A percentile compares a stretch with the other conserved stretches of the same genome.
phyloP scores from a whole-genome alignment of 2,329 filamentous ascomycete genomes.

The Penicillium sp. region DNA sequence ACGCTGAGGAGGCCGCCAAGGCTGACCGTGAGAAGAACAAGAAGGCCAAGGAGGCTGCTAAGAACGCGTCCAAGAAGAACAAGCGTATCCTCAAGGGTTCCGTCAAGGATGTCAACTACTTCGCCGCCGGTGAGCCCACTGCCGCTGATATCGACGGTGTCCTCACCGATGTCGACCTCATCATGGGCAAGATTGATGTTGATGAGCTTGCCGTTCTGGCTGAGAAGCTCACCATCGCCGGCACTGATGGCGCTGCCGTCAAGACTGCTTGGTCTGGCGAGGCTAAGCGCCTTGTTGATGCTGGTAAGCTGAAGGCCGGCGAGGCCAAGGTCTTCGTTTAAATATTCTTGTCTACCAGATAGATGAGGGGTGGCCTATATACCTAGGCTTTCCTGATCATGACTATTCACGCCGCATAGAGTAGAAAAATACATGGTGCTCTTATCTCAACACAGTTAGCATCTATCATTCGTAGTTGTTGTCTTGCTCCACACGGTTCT shows the following conservation, averaged over 20 bases:
- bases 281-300: constrained; percentile 71
- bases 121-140: constrained; percentile 69
- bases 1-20: constrained; percentile 85
- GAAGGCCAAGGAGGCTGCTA: constrained; percentile 98
- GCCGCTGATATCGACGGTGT: constrained; percentile 76
- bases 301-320: constrained; percentile 81
- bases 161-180: constrained; percentile 77
- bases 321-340: constrained; percentile 63
- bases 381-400: constrained; percentile 8
- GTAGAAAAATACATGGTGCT: constrained; percentile 11
- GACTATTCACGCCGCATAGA: constrained; percentile 18
- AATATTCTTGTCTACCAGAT: constrained; percentile 8
- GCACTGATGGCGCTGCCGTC: constrained; percentile 79
- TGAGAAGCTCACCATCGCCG: constrained; percentile 69
- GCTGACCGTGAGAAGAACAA: constrained; percentile 76
- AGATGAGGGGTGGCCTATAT: constrained; percentile 7
- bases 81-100: constrained; percentile 93
- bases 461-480: neutral
- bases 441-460: neutral
- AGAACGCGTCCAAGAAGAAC: constrained; percentile 99
- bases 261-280: constrained; percentile 79
- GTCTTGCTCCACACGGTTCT: neutral
- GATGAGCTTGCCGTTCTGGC: constrained; percentile 87
- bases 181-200: constrained; percentile 84
- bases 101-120: constrained; percentile 98